Percentiles rank a stretch among this genome's conserved stretches.
Conservation (phyloP, 148 eudicot genomes). For the Rhododendron williamsianum region DNA sequence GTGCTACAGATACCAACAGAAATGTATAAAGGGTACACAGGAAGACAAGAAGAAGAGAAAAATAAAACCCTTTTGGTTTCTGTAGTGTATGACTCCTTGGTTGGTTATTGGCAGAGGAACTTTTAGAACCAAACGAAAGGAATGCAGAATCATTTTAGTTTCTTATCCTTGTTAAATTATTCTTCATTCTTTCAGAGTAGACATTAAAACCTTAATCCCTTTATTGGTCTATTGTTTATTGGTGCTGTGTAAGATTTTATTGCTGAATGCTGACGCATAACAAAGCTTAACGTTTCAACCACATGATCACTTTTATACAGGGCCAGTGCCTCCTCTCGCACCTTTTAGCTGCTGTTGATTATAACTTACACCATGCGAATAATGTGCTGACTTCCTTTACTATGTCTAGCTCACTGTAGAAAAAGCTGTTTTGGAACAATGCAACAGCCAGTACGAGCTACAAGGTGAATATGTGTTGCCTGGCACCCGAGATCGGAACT, state of each 20-base stretch:
- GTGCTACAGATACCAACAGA: not conserved
- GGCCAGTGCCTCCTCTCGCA: not conserved
- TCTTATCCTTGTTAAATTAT: not conserved
- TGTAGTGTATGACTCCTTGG: not conserved
- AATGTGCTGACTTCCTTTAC: not conserved
- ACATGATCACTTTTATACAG: not conserved
- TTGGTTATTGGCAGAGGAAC: not conserved
- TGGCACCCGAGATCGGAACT: conserved; percentile 79
- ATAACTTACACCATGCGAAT: not conserved
- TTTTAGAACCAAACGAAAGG: not conserved
- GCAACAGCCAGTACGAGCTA: conserved; percentile 86
- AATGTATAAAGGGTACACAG: not conserved
- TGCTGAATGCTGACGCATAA: not conserved
- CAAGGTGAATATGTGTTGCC: conserved; percentile 99
- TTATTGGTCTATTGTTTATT: not conserved
- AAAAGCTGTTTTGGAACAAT: conserved; percentile 90
- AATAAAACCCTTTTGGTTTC: not conserved
- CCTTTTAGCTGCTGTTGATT: not conserved
- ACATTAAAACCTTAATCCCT: not conserved
- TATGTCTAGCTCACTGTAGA: conserved; percentile 80
- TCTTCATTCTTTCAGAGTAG: not conserved
- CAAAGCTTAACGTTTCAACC: not conserved
- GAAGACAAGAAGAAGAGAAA: not conserved
- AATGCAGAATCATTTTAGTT: not conserved
- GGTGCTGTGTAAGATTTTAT: not conserved